These are phyloP conservation scores for Alloascoidea africana DNA, from an alignment of 805 yeast genomes.

Conservation along the genomic window DNA sequence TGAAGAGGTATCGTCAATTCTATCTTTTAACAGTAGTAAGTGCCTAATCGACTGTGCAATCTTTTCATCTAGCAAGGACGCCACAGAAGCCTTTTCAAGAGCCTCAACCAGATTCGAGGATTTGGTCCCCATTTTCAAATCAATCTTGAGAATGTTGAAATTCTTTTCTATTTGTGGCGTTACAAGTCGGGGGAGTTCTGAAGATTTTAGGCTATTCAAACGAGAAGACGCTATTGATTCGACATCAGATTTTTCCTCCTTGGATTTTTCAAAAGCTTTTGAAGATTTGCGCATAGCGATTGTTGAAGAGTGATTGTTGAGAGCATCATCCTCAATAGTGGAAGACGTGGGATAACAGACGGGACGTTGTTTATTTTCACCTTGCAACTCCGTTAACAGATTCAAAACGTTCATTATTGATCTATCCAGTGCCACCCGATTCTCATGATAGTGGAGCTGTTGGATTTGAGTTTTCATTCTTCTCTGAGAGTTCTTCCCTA, in stretches of 20 bases:
- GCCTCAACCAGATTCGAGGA: constrained; percentile 29
- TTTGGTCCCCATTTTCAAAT: constrained; percentile 34
- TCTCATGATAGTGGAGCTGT: constrained; percentile 66
- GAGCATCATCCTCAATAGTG: constrained; percentile 16
- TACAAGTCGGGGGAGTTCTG: constrained; percentile 8
- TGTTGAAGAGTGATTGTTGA: constrained; percentile 13
- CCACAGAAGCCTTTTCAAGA: constrained; percentile 53
- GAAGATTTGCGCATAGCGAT: constrained; percentile 9
- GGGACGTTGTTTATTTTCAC: constrained; percentile 45
- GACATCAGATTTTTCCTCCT: too few species aligned
- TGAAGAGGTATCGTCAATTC: constrained; percentile 84
- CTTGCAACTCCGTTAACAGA: constrained; percentile 24
- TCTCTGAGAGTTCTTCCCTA: constrained; percentile 15
- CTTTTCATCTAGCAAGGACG: constrained; percentile 56
- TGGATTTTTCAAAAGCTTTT: too few species aligned
- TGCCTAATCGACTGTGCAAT: constrained; percentile 53
- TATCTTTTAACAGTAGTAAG: constrained; percentile 51
- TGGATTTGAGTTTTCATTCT: constrained; percentile 41
- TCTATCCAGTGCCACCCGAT: constrained; percentile 47
- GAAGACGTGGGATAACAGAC: constrained; percentile 39
- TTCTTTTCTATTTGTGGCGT: constrained; percentile 10
- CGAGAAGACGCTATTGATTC: constrained; percentile 8
- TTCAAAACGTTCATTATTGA: constrained; percentile 10
- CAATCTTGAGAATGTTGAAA: constrained; percentile 50
- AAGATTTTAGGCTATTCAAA: constrained; percentile 7